These are phyloP conservation scores for Poa annua DNA, from an alignment of 176 grass and related monocot species.

Conservation along the genomic window DNA sequence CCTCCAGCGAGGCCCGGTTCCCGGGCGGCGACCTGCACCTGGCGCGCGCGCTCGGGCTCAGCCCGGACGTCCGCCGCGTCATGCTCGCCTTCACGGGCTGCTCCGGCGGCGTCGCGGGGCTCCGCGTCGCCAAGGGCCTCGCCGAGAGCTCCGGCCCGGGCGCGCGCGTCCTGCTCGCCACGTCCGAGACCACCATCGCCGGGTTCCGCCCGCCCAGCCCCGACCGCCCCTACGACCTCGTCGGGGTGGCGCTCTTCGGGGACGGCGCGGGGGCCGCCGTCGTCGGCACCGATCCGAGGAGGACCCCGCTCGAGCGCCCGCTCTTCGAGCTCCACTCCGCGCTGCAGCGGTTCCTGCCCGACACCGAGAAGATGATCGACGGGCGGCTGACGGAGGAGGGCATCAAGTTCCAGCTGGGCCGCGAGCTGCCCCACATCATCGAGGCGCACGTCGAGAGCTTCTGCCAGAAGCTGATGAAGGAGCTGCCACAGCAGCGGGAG, in stretches of 20 bases:
- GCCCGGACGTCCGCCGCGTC: slow-evolving; percentile 69
- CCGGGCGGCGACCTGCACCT: slow-evolving; percentile 79
- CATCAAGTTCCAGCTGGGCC: slow-evolving; percentile 77
- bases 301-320: slow-evolving; percentile 33
- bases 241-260: slow-evolving; percentile 80
- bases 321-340: slow-evolving; percentile 71
- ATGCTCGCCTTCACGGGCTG: slow-evolving; percentile 84
- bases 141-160: slow-evolving; percentile 62
- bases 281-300: slow-evolving; percentile 51
- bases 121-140: slow-evolving; percentile 78
- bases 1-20: slow-evolving; percentile 72
- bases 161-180: slow-evolving; percentile 66
- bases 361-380: slow-evolving; percentile 71
- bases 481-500: background rate
- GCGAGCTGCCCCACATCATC: slow-evolving; percentile 81
- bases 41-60: slow-evolving; percentile 63
- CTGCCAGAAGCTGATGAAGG: slow-evolving; percentile 67
- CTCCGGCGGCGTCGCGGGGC: slow-evolving; percentile 72
- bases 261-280: slow-evolving; percentile 72
- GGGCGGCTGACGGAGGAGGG: slow-evolving; percentile 77
- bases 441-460: slow-evolving; percentile 72
- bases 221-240: slow-evolving; percentile 77
- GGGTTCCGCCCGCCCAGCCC: slow-evolving; percentile 77
- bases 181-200: slow-evolving; percentile 74
- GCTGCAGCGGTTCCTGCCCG: slow-evolving; percentile 62